Base-by-base conservation (phyloP, 2,329 filamentous ascomycete genomes). In the Lachnellula hyalina region DNA sequence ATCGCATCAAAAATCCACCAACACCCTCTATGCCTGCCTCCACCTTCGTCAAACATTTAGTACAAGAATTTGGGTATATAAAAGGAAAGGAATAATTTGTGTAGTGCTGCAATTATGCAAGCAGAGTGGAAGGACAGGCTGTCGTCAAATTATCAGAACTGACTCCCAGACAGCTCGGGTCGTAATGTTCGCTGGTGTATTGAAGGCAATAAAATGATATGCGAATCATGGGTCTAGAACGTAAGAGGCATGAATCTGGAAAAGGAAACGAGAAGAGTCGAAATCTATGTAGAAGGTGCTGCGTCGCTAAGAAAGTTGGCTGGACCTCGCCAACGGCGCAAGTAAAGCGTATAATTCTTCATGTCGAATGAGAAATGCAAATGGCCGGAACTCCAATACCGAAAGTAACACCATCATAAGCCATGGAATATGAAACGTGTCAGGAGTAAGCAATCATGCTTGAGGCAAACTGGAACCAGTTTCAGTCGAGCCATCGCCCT, bases 401-500 rank as follows among this genome's bases (percentile, higher is more conserved):
- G 50, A 59, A 61, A 47, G 50, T 45, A 63, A 60, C 61, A 62
- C 63, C 58, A 51, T 67, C 66, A 62, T 67, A 67, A 64, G 59
- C 67, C 64, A 56, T 68, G 53, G 53, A 60, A 61, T 61, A 46
- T 42, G 36, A 51, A 52, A 56, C 28, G 21, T 48, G 40, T 57
- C 47, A 57, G 35, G 42, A 54, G 53, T 52, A 53, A 51, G 52
- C 40, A 49, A 28, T 59, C 50, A 63, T 52, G 57, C 40, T 28
- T 49, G 52, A 25, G 63, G 64, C 44, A 64, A 71, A 55, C 70
- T 78, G 12, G 82, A 85, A 52, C 77, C 79, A 9, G 80, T 79
- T 66, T 87, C 85, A 4, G 84, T 86, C 28, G 84, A 87, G 34
- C 81, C 80, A 66, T 96, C 92, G 56, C 91, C 90, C 61, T 97